Conservation (phyloP, 2,329 filamentous ascomycete genomes). For the Aquanectria penicillioides region DNA sequence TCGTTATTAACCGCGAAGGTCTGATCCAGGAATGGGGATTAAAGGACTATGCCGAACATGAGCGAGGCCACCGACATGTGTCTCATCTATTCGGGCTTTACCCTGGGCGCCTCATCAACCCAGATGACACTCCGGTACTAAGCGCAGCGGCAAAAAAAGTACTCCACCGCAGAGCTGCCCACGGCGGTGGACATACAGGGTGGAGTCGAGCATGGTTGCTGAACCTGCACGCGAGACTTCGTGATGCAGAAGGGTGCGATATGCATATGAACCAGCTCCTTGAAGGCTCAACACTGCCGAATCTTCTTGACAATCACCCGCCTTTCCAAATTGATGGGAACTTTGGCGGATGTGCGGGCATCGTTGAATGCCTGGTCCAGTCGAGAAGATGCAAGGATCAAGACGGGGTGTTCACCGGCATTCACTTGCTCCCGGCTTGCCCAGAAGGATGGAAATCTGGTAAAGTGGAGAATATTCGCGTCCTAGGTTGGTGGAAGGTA, state of each 20-base stretch:
- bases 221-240: conserved; percentile 58
- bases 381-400: conserved; percentile 11
- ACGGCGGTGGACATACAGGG: conserved; percentile 58
- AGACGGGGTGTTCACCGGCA: conserved; percentile 7
- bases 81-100: conserved; percentile 61
- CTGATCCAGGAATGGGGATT: conserved; percentile 53
- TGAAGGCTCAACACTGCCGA: conserved; percentile 27
- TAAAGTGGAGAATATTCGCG: neutral
- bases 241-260: conserved; percentile 23
- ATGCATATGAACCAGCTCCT: conserved; percentile 33
- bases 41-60: conserved; percentile 50
- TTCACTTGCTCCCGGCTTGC: conserved; percentile 32
- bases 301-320: conserved; percentile 34
- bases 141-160: conserved; percentile 42
- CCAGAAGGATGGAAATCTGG: conserved; percentile 27
- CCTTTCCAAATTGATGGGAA: conserved; percentile 46
- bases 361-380: conserved; percentile 36
- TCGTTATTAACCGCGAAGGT: conserved; percentile 28
- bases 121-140: conserved; percentile 31
- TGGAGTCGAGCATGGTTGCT: conserved; percentile 63
- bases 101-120: conserved; percentile 48
- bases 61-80: conserved; percentile 61
- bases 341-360: conserved; percentile 38
- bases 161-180: conserved; percentile 40
- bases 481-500: conserved; percentile 24